Percentiles rank a stretch among this genome's conserved stretches.
These are phyloP conservation scores for Ceratocystis eucalypticola DNA, from an alignment of 2,329 filamentous ascomycete genomes.

Conservation along the genomic window DNA sequence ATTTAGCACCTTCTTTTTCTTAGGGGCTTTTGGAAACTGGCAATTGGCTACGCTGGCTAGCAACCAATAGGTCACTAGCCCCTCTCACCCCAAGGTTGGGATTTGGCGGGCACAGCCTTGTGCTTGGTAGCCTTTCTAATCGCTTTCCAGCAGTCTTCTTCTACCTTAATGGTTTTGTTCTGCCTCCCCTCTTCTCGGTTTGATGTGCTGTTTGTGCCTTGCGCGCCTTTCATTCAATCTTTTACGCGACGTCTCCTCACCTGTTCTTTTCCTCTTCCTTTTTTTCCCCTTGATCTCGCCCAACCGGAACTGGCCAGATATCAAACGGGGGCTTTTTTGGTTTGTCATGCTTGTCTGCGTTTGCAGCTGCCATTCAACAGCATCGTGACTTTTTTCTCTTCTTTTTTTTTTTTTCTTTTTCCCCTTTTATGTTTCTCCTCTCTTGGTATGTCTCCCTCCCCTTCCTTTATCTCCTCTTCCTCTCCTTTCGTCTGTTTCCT, in stretches of 20 bases:
- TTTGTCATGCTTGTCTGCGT: background rate
- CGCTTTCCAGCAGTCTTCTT: background rate
- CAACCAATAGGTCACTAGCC: background rate
- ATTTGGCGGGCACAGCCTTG: background rate
- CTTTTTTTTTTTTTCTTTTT: background rate
- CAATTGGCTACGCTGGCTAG: background rate
- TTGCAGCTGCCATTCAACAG: background rate
- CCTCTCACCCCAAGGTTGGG: too few species aligned
- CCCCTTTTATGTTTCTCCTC: background rate
- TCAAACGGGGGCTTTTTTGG: background rate
- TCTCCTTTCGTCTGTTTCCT: background rate
- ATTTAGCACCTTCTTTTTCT: background rate
- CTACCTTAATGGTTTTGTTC: background rate
- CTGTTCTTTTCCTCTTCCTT: background rate
- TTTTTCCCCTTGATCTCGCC: too few species aligned
- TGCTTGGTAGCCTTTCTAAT: background rate
- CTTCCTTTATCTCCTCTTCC: background rate
- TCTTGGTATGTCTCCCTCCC: background rate
- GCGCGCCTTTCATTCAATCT: background rate
- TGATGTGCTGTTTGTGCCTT: background rate
- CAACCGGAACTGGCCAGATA: conserved; percentile 3
- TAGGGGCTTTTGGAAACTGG: too few species aligned
- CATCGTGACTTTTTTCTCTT: background rate
- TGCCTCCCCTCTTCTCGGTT: background rate
- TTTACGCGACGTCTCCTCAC: conserved; percentile 15